Evolutionary conservation across 306 rosid genomes (phyloP).

Genomic region (Carpinus viminea): DNA sequence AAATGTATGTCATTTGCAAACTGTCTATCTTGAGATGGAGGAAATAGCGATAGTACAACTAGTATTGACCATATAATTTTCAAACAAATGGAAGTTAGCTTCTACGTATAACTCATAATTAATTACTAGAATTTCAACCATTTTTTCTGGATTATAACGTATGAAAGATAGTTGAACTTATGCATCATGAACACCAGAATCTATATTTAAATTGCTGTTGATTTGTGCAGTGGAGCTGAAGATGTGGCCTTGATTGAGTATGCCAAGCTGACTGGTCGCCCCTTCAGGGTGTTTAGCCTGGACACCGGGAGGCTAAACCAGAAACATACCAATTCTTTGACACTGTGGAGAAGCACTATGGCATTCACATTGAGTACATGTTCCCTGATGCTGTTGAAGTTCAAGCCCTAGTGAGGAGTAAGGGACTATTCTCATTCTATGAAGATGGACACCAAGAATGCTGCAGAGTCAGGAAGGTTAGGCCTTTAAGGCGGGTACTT

Average conservation of each 20-base stretch:
- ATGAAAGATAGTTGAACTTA: not conserved
- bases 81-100: not conserved
- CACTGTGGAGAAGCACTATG: conserved; percentile 73
- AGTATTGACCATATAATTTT: not conserved
- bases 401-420: conserved; percentile 83
- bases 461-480: conserved; percentile 90
- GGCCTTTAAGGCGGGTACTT: conserved; percentile 82
- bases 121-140: not conserved
- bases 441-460: conserved; percentile 99
- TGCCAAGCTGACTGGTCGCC: conserved; percentile 84
- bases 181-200: not conserved
- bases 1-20: too few species aligned
- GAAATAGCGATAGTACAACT: not conserved
- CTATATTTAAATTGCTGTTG: not conserved
- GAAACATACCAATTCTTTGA: conserved; percentile 81
- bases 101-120: not conserved
- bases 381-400: conserved; percentile 91
- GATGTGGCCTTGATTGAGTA: conserved; percentile 95
- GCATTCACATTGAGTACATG: conserved; percentile 87
- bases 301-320: conserved; percentile 93
- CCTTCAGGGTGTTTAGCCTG: conserved; percentile 81
- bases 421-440: conserved; percentile 95
- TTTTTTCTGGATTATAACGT: not conserved
- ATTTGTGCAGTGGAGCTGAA: conserved; percentile 88
- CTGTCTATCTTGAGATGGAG: too few species aligned